Base-by-base conservation (phyloP, 306 rosid genomes). In the Vigna mungo region DNA sequence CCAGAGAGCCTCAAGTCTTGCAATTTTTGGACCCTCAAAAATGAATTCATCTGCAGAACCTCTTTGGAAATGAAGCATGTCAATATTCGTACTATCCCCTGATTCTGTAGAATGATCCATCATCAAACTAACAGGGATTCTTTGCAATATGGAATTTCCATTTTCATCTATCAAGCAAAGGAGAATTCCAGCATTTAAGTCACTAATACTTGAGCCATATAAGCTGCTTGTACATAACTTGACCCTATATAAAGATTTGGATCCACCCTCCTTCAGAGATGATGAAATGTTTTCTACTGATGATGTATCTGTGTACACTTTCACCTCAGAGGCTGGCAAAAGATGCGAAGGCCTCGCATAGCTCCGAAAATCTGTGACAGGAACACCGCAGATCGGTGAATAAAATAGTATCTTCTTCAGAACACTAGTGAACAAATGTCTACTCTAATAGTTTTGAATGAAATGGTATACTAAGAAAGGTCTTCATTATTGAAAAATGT, bases 21-120 rank as follows among this genome's bases (percentile, higher is more conserved):
- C 84, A 16, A 89, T 60, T 69, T 89, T 87, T 36, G 97, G 97
- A 60, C 97, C 97, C 80, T 83, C 80, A 72, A 95, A 90, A 83
- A 78, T 53, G 82, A 92, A 95, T 61, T 88, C 96, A 79, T 90
- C 95, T 23, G 81, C 76, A 61, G 90, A 92, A 75, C 91, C 93
- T 71, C 91, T 88, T 85, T 89, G 97, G 82, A 92, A 95, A 23
- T 77, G 83, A 71, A 90, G 88, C 43, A 17, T 64, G 52, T 82
- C 84, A 36, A 47, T 11, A 39, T 71, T 74, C 78, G 37, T 48
- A 37, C 51, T 39, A 79, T 85, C 86, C 61, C 51, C 80, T 2
- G 78, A 76, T n/a, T 84, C 89, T 37, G 71, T 48, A n/a, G 83
- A 77, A 62, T 54, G 74, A 75, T 86, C 81, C 13, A 59, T 68